These are phyloP conservation scores for Bifiguratus adelaidae DNA, from an alignment of 192 early-diverging fungal genomes.

Conservation along the genomic window DNA sequence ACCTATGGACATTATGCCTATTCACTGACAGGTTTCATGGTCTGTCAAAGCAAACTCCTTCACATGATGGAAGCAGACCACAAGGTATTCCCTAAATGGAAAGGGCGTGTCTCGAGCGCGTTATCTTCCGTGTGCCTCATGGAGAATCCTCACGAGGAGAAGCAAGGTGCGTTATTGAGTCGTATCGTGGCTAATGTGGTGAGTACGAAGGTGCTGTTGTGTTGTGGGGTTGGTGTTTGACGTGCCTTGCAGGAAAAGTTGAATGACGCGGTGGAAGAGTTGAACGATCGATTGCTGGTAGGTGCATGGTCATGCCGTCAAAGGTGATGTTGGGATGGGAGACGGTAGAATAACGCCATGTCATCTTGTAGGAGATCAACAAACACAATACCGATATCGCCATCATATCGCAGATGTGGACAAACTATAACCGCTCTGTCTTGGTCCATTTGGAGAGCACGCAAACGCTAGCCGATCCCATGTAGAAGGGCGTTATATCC, in stretches of 20 bases:
- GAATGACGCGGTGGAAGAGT: conserved; percentile 17
- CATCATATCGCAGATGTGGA: conserved; percentile 21
- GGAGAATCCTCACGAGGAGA: conserved; percentile 31
- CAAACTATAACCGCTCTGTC: conserved; percentile 21
- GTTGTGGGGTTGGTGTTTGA: too few species aligned
- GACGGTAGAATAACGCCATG: not conserved
- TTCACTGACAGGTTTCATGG: too few species aligned
- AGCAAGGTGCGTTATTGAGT: conserved; percentile 21
- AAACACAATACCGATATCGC: conserved; percentile 18
- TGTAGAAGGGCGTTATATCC: too few species aligned
- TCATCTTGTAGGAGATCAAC: conserved; percentile 17
- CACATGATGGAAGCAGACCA: too few species aligned
- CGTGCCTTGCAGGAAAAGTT: conserved; percentile 15
- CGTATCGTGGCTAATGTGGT: conserved; percentile 25
- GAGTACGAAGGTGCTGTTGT: not conserved
- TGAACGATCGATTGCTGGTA: conserved; percentile 24
- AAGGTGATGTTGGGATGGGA: not conserved
- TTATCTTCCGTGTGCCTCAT: too few species aligned
- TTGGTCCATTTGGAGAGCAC: conserved; percentile 22
- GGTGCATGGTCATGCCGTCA: not conserved
- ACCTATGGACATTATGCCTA: too few species aligned
- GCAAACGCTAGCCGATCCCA: conserved; percentile 10
- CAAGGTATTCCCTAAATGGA: too few species aligned
- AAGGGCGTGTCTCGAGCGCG: too few species aligned
- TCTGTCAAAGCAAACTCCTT: too few species aligned